Percentiles rank a stretch among this genome's conserved stretches.
These are phyloP conservation scores for Paxillus involutus DNA, from an alignment of 768 basidiomycete genomes.

Conservation along the genomic window DNA sequence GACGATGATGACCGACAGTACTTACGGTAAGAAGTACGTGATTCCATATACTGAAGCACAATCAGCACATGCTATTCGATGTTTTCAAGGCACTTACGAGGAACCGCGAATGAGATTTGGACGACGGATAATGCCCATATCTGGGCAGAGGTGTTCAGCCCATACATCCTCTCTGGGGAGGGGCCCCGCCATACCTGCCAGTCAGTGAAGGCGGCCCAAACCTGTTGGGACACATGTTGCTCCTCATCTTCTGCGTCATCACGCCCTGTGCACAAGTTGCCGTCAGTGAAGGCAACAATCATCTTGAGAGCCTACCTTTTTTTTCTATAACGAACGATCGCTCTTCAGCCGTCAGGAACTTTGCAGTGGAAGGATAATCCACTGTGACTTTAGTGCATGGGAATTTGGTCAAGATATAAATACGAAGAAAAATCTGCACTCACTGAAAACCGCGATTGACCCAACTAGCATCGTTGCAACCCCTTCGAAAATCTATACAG, in stretches of 20 bases:
- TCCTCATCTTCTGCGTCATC: slow-evolving; percentile 59
- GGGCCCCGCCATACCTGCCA: slow-evolving; percentile 49
- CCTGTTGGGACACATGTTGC: slow-evolving; percentile 49
- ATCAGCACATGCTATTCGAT: not conserved
- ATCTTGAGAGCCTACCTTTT: slow-evolving; percentile 42
- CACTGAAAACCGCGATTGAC: slow-evolving; percentile 47
- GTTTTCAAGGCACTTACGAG: slow-evolving; percentile 41
- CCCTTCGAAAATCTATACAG: slow-evolving; percentile 43
- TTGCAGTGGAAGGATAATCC: slow-evolving; percentile 60
- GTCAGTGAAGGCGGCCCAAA: slow-evolving; percentile 51
- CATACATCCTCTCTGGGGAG: too few species aligned
- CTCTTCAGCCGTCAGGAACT: slow-evolving; percentile 62
- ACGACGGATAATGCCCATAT: slow-evolving; percentile 31
- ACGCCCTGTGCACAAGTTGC: slow-evolving; percentile 53
- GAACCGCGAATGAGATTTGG: slow-evolving; percentile 56
- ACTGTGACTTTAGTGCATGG: slow-evolving; percentile 44
- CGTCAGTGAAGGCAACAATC: not conserved
- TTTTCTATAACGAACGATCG: slow-evolving; percentile 52
- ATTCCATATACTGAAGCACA: slow-evolving; percentile 54
- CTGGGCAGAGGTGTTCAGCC: not conserved
- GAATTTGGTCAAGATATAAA: too few species aligned
- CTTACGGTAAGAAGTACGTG: slow-evolving; percentile 33
- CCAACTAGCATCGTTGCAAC: slow-evolving; percentile 57
- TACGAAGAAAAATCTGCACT: slow-evolving; percentile 4
- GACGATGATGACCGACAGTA: too few species aligned